These are phyloP conservation scores for Lithohypha guttulata DNA, from an alignment of 2,329 filamentous ascomycete genomes.

Conservation along the genomic window DNA sequence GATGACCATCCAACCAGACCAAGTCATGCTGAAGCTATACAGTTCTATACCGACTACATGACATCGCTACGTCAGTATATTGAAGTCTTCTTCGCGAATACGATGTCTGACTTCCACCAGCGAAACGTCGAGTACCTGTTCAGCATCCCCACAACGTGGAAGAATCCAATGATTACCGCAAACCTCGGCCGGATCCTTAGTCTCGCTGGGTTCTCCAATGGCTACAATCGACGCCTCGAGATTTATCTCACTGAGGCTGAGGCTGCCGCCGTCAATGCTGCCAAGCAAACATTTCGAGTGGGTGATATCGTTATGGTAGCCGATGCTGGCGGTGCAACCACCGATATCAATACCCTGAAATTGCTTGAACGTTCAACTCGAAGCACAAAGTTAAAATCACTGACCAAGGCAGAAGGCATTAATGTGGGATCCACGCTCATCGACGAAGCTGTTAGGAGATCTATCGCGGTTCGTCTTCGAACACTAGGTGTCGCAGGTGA, in stretches of 20 bases:
- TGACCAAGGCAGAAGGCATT: conserved; percentile 5
- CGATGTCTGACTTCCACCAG: conserved; percentile 22
- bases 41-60: conserved; percentile 28
- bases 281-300: conserved; percentile 24
- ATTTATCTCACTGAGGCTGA: conserved; percentile 45
- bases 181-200: conserved; percentile 25
- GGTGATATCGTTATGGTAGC: conserved; percentile 39
- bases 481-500: neutral
- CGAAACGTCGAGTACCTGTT: conserved; percentile 31
- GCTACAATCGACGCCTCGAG: conserved; percentile 27
- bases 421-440: conserved; percentile 2
- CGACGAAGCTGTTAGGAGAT: neutral
- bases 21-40: conserved; percentile 21
- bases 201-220: conserved; percentile 24
- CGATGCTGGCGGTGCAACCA: conserved; percentile 42
- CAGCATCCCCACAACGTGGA: conserved; percentile 35
- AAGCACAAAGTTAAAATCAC: neutral
- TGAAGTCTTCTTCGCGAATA: conserved; percentile 22
- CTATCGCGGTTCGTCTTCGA: neutral
- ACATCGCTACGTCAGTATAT: conserved; percentile 27
- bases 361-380: conserved; percentile 11
- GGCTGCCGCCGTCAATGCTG: conserved; percentile 41
- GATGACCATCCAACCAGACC: conserved; percentile 18
- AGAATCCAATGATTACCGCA: conserved; percentile 28
- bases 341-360: conserved; percentile 24